A percentile compares a stretch with the other conserved stretches of the same genome.
Conservation (phyloP, 805 yeast genomes). For the Starmerella asiatica region DNA sequence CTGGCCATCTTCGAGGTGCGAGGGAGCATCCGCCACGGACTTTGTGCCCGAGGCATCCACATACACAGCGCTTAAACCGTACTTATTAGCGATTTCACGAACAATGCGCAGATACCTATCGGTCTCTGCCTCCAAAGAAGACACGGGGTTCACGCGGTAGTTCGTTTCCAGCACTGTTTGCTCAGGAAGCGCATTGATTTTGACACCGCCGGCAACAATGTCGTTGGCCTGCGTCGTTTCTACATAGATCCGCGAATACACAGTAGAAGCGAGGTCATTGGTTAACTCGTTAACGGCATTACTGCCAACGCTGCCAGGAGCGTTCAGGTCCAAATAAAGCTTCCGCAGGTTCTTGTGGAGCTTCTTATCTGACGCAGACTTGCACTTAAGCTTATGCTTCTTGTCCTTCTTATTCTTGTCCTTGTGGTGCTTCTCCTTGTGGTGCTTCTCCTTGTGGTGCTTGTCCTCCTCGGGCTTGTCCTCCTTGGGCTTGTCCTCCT, state of each 20-base stretch:
- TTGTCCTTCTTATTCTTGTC: background rate
- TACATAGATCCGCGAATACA: conserved; percentile 31
- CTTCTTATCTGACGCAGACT: conserved; percentile 1
- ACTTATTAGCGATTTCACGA: conserved; percentile 31
- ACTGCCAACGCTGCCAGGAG: background rate
- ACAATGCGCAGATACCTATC: conserved; percentile 30
- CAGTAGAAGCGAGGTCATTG: conserved; percentile 12
- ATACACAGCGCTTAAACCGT: conserved; percentile 32
- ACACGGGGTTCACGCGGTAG: conserved; percentile 51
- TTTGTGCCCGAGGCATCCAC: conserved; percentile 11
- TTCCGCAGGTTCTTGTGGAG: background rate
- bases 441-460: background rate
- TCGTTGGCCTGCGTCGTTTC: conserved; percentile 59
- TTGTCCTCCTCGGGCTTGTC: background rate
- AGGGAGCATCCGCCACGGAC: conserved; percentile 16
- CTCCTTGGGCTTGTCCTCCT: background rate
- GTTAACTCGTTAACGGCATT: conserved; percentile 9
- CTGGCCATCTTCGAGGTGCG: conserved; percentile 24
- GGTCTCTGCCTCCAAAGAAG: conserved; percentile 33
- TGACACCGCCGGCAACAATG: conserved; percentile 56
- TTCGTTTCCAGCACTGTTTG: conserved; percentile 40
- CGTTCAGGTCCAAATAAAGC: background rate
- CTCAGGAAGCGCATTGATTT: conserved; percentile 67
- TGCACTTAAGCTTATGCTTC: background rate
- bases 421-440: background rate